Evolutionary conservation across 2,329 filamentous ascomycete species (phyloP), one percentile per base, ranked within the genome.

Genomic region (Endothia cerciana): DNA sequence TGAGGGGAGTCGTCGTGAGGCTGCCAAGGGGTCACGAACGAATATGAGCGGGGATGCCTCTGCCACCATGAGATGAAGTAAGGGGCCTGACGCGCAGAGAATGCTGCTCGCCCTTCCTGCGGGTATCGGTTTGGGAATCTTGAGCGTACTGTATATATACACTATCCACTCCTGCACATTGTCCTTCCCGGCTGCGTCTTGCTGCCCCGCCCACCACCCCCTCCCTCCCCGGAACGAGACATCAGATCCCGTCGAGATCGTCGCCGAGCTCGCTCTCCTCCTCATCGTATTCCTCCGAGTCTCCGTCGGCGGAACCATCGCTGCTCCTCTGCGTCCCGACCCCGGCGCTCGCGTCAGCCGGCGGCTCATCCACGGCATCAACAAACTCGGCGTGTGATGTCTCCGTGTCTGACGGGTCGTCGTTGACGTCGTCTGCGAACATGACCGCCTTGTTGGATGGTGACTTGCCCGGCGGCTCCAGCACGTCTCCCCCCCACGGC

Each of bases 401-500:
- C 67, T 65, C 40, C 67, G 75, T 75, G 57, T 76, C 76, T 33
- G 68, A 75, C 64, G 28, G 68, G 6, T 58, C 76, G 30, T 73
- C 79, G 11, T 76, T 76, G 33, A 83, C 77, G 53, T 87, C 85
- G 28, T 88, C 87, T 2, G 82, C 82, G 74, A 91, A 91, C 0
- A 85, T 86, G 33, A 91, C 89, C 13, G 81, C 84, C 74, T 89
- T 90, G 19, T 47, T 47, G 8, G 77, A 74, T 8, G 78, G 74
- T 30, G 76, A 77, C 71, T 77, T 83, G 60, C 72, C 74, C 49
- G 78, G 77, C 22, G 83, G 80, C 74, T 90, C 89, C 55, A 97
- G 77, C 22, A 98, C 91, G 77, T 97, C 95, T 30, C 95, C 95
- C 71, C 84, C 88, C 95, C 95, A 99, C 0, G 95, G 93, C 75